Percentiles rank a stretch among this genome's conserved stretches.
These are phyloP conservation scores for Talaromyces rugulosus DNA, from an alignment of 2,329 filamentous ascomycete genomes.

Conservation along the genomic window DNA sequence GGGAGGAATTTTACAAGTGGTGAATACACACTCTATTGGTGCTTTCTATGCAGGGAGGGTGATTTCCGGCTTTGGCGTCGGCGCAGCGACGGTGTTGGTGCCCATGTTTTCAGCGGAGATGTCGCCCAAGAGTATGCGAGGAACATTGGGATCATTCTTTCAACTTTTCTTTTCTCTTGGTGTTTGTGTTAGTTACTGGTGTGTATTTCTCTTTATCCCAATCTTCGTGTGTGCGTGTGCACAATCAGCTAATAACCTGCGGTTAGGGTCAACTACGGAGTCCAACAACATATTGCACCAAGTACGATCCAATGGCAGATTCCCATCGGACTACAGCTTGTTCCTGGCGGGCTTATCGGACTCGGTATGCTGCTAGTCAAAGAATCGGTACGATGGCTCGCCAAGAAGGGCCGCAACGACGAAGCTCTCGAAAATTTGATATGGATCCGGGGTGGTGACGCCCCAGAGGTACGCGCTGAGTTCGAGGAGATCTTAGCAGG, in stretches of 20 bases:
- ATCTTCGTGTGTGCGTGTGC: conserved; percentile 22
- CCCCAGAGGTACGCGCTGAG: conserved; percentile 15
- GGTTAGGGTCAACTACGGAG: conserved; percentile 48
- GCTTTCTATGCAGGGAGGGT: conserved; percentile 45
- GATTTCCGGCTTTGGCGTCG: conserved; percentile 50
- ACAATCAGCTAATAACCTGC: conserved; percentile 30
- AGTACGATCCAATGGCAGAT: conserved; percentile 50
- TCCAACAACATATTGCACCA: conserved; percentile 34
- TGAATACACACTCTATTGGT: conserved; percentile 39
- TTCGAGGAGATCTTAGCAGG: conserved; percentile 27
- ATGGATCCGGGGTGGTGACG: conserved; percentile 46
- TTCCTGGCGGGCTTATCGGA: conserved; percentile 45
- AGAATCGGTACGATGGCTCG: conserved; percentile 48
- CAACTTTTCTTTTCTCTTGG: conserved; percentile 35
- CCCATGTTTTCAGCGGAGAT: conserved; percentile 56
- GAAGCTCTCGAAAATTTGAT: conserved; percentile 45
- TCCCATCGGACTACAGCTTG: conserved; percentile 44
- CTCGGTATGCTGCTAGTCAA: conserved; percentile 47
- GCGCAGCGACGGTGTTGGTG: conserved; percentile 50
- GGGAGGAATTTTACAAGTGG: conserved; percentile 43
- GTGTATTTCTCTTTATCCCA: neutral
- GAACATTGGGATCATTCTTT: conserved; percentile 48
- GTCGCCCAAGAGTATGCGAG: conserved; percentile 52
- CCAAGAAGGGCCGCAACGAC: conserved; percentile 44
- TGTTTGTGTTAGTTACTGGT: conserved; percentile 30